Evolutionary conservation across 108 stramenopile species (phyloP).

Genomic region (Cyclotella kingstonii): DNA sequence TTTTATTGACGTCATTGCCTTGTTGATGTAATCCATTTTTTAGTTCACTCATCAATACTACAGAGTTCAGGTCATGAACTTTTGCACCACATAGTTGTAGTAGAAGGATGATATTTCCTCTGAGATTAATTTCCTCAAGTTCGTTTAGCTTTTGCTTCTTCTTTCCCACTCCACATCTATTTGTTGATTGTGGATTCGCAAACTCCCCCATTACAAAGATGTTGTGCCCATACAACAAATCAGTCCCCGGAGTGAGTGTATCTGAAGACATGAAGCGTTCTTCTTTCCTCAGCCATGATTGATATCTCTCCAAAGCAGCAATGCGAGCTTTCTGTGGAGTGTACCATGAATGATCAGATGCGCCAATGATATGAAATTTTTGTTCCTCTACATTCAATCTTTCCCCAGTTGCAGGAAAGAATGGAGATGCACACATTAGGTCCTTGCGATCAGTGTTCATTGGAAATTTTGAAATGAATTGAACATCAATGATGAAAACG

Average conservation of each 20-base stretch:
- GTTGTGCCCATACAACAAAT: slow-evolving; percentile 35
- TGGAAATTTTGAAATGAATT: slow-evolving; percentile 24
- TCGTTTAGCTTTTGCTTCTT: slow-evolving; percentile 13
- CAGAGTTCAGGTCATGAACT: slow-evolving; percentile 28
- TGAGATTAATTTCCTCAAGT: slow-evolving; percentile 11
- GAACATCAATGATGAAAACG: slow-evolving; percentile 36
- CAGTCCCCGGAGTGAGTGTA: slow-evolving; percentile 16
- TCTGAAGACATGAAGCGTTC: slow-evolving; percentile 12
- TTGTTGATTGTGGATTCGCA: slow-evolving; percentile 26
- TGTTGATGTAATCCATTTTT: slow-evolving; percentile 20
- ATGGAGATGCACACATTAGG: slow-evolving; percentile 18
- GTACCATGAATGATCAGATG: slow-evolving; percentile 31
- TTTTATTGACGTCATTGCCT: not conserved
- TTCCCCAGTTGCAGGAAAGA: not conserved
- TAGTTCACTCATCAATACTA: slow-evolving; percentile 11
- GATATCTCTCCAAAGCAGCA: slow-evolving; percentile 18
- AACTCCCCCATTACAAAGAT: slow-evolving; percentile 43
- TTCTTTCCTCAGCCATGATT: slow-evolving; percentile 10
- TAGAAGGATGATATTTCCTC: slow-evolving; percentile 26
- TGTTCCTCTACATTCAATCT: not conserved
- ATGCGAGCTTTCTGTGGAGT: slow-evolving; percentile 40
- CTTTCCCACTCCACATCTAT: slow-evolving; percentile 8
- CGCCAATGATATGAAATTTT: slow-evolving; percentile 36
- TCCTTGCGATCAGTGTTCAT: slow-evolving; percentile 2
- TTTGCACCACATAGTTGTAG: slow-evolving; percentile 49